A percentile compares a stretch with the other conserved stretches of the same genome.
Conservation (phyloP, 1,139 yeast genomes). For the Meyerozyma smithsonii region DNA sequence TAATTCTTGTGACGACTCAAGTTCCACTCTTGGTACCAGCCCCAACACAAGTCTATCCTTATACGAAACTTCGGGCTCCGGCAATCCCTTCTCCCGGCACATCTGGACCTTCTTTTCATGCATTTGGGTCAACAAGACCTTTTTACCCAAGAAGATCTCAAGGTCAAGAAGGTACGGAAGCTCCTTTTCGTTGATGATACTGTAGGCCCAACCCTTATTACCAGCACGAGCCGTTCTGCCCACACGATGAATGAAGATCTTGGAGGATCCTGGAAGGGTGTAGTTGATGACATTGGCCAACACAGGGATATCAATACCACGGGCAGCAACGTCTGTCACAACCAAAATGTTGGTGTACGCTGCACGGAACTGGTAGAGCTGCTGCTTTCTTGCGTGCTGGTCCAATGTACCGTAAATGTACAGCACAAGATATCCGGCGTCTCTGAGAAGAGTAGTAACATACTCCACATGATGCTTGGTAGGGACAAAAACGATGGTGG, state of each 20-base stretch:
- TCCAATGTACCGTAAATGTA: slow-evolving; percentile 93
- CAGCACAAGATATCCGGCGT: slow-evolving; percentile 81
- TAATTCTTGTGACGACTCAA: slow-evolving; percentile 73
- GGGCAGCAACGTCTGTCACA: slow-evolving; percentile 98
- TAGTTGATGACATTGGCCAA: slow-evolving; percentile 91
- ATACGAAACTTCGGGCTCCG: slow-evolving; percentile 59
- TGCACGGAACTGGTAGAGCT: slow-evolving; percentile 74
- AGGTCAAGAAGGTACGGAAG: slow-evolving; percentile 86
- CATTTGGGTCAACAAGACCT: slow-evolving; percentile 67
- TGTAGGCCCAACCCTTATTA: slow-evolving; percentile 95
- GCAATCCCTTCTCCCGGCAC: slow-evolving; percentile 36
- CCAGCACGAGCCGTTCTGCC: slow-evolving; percentile 99
- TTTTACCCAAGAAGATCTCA: slow-evolving; percentile 85
- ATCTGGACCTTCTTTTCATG: slow-evolving; percentile 56
- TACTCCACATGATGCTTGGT: slow-evolving; percentile 98
- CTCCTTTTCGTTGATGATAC: slow-evolving; percentile 80
- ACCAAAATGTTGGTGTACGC: slow-evolving; percentile 82
- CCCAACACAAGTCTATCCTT: slow-evolving; percentile 81
- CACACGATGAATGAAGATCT: slow-evolving; percentile 92
- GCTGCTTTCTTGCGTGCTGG: slow-evolving; percentile 91
- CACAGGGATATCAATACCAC: slow-evolving; percentile 98
- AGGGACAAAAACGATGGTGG: slow-evolving; percentile 93
- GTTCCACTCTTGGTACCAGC: slow-evolving; percentile 63
- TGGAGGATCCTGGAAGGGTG: slow-evolving; percentile 86
- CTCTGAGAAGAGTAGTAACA: slow-evolving; percentile 60